Conservation (phyloP, 352 stramenopile genomes). For the Pythium rishiriense region DNA sequence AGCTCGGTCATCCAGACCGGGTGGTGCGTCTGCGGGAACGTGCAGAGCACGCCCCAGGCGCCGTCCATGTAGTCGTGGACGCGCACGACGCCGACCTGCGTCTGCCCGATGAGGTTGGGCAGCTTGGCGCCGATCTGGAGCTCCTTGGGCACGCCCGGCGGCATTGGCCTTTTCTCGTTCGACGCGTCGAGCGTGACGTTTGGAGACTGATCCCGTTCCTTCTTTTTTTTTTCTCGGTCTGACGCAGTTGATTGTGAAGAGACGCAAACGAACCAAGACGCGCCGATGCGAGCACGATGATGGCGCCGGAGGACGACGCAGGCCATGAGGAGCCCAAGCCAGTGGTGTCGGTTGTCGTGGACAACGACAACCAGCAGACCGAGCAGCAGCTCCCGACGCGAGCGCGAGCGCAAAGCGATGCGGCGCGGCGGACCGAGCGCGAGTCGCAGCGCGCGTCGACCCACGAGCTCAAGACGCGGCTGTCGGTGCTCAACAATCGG, state of each 20-base stretch:
- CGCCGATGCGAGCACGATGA: slow-evolving; percentile 13
- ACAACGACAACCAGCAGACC: background rate
- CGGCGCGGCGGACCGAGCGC: slow-evolving; percentile 35
- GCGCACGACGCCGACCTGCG: slow-evolving; percentile 68
- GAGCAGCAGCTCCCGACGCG: background rate
- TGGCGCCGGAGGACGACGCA: background rate
- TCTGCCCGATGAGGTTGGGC: slow-evolving; percentile 67
- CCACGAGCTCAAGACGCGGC: slow-evolving; percentile 22
- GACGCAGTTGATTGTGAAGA: slow-evolving; percentile 7
- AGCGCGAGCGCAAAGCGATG: slow-evolving; percentile 28
- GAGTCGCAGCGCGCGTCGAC: slow-evolving; percentile 39
- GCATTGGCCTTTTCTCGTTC: slow-evolving; percentile 24
- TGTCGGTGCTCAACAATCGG: slow-evolving; percentile 46
- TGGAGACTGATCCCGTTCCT: background rate
- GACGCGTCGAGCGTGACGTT: too few species aligned
- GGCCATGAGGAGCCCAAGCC: background rate
- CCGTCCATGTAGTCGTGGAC: slow-evolving; percentile 76
- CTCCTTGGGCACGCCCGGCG: slow-evolving; percentile 33
- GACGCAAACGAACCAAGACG: background rate
- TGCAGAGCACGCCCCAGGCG: slow-evolving; percentile 65
- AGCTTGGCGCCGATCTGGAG: slow-evolving; percentile 73
- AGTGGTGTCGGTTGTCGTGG: background rate
- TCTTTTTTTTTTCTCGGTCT: background rate
- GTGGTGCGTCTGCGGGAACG: slow-evolving; percentile 71
- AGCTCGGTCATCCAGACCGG: slow-evolving; percentile 80